Conservation (phyloP, 192 early-diverging fungal genomes). For the Chytriomyces sp. region DNA sequence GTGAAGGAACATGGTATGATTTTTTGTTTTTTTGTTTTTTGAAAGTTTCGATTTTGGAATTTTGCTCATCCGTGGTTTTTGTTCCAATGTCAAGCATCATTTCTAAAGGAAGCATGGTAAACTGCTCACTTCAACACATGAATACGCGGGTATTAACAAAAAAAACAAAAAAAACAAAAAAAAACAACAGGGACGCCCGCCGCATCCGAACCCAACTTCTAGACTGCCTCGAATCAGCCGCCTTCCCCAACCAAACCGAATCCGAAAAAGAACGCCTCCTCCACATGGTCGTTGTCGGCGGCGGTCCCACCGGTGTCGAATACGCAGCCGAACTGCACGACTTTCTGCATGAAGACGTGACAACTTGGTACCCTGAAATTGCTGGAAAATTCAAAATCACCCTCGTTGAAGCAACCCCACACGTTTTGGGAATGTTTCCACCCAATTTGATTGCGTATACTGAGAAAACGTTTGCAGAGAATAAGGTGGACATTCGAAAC, state of each 20-base stretch:
- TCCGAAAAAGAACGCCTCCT: slow-evolving; percentile 74
- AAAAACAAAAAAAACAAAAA: slow-evolving; percentile 12
- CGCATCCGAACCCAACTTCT: slow-evolving; percentile 78
- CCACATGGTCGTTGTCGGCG: slow-evolving; percentile 66
- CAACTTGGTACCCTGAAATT: slow-evolving; percentile 76
- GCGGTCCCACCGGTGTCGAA: slow-evolving; percentile 60
- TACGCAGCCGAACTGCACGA: slow-evolving; percentile 88
- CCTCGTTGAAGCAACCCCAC: slow-evolving; percentile 67
- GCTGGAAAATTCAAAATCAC: slow-evolving; percentile 79
- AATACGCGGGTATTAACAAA: no score
- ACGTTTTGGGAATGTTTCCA: slow-evolving; percentile 78
- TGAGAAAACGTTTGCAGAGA: slow-evolving; percentile 74
- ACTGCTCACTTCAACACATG: no score
- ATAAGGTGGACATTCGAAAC: slow-evolving; percentile 71
- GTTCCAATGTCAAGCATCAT: no score
- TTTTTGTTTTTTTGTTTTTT: background rate
- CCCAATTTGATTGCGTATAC: slow-evolving; percentile 81
- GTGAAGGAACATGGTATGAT: slow-evolving; percentile 61
- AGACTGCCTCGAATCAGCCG: slow-evolving; percentile 70
- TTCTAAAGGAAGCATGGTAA: no score
- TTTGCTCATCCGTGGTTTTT: no score
- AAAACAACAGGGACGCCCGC: slow-evolving; percentile 68
- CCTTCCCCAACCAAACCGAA: slow-evolving; percentile 74
- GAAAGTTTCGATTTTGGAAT: no score
- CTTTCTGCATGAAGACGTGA: slow-evolving; percentile 73